Conservation (phyloP, 768 basidiomycete species). For the Serendipita sp. region DNA sequence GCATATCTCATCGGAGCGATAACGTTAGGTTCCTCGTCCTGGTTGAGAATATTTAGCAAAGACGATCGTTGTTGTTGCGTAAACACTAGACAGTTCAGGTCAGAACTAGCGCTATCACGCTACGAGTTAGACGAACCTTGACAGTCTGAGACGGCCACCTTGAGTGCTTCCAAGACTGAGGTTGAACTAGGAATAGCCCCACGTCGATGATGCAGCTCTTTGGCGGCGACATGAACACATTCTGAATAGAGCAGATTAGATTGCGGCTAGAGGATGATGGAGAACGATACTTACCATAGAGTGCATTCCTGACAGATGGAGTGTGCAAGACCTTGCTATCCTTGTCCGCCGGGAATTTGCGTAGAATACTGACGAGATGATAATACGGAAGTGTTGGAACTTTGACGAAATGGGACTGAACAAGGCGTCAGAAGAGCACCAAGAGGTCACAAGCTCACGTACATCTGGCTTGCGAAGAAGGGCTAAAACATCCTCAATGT, state of each 20-base stretch:
- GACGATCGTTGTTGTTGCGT: not conserved
- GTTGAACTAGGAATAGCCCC: not conserved
- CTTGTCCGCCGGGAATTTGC: conserved; percentile 62
- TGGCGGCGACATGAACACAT: not conserved
- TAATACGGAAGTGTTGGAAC: conserved; percentile 70
- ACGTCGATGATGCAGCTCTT: not conserved
- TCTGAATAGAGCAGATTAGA: not conserved
- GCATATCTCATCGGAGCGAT: not conserved
- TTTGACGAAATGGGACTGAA: conserved; percentile 73
- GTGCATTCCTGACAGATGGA: not conserved
- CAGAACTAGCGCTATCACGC: not conserved
- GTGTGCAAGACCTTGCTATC: conserved; percentile 29
- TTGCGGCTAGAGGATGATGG: not conserved
- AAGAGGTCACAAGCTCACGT: conserved; percentile 18
- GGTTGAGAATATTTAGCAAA: not conserved
- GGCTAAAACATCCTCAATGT: conserved; percentile 48
- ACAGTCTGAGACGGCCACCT: not conserved
- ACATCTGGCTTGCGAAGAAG: conserved; percentile 69
- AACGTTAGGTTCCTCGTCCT: not conserved
- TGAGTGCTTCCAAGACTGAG: not conserved
- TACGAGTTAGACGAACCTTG: not conserved
- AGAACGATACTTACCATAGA: not conserved
- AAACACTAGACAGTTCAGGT: not conserved
- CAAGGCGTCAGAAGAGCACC: not conserved
- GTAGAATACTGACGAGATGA: conserved; percentile 53